Evolutionary conservation across 805 yeast genomes (phyloP), one percentile per base, ranked within the genome.

Genomic region (Monosporozyma unispora): DNA sequence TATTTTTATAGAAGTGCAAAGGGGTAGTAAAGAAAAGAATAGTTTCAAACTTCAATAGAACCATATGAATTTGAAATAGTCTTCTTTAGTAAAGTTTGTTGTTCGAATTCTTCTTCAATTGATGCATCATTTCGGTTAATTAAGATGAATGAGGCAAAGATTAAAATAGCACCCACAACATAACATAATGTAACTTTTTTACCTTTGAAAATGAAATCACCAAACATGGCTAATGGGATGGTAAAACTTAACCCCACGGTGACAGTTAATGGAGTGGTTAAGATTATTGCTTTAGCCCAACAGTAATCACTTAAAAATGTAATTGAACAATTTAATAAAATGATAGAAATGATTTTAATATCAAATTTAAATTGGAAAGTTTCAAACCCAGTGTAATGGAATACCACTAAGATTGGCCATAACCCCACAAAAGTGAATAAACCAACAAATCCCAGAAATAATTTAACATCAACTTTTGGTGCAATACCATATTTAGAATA

Each of bases 401-500:
- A 73, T 0, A 86, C 50, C 0, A 87, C 47, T 2, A 90, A 58
- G 4, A 86, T 64, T 2, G 97, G 96, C 96, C 96, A 88, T 35
- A 88, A 61, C 4, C 79, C 62, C 1, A 86, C 56, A 5, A 83
- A 60, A 57, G 87, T 85, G 70, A 82, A 84, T 3, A 90, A 68
- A 1, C 98, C 98, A 18, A 91, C 96, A 66, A 85, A 88, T 1
- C 96, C 98, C 61, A 90, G 87, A 59, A 90, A 90, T 33, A 88
- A 70, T 61, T 81, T 84, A 68, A 91, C 85, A 63, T 91, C 81
- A n/a, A 54, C n/a, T 7, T 45, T 88, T 22, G 39, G 47, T 18
- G 35, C 14, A 9, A 3, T 11, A n/a, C 12, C 16, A 28, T 28
- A 72, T 41, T 81, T 69, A 8, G 82, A 72, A 59, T 87, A 95